Percentiles rank a stretch among this genome's conserved stretches.
These are phyloP conservation scores for Candida tropicalis DNA, from an alignment of 1,139 yeast genomes.

Conservation along the genomic window DNA sequence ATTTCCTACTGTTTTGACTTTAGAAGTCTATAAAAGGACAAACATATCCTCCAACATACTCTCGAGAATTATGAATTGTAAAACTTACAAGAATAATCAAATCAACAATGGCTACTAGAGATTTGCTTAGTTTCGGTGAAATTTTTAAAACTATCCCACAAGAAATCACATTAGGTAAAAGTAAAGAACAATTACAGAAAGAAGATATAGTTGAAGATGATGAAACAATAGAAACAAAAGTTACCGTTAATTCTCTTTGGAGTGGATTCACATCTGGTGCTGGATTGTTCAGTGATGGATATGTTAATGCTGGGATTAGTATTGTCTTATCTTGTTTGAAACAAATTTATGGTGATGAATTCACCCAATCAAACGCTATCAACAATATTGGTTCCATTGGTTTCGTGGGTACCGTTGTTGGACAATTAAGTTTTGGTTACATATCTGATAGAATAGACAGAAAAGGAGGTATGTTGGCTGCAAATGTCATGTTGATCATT, in stretches of 20 bases:
- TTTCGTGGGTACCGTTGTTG: constrained; percentile 86
- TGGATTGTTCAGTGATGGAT: constrained; percentile 88
- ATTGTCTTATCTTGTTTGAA: constrained; percentile 71
- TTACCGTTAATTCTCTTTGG: constrained; percentile 46
- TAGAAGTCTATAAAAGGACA: no score
- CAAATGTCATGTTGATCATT: constrained; percentile 69
- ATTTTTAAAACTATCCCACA: constrained; percentile 18
- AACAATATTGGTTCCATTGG: constrained; percentile 82
- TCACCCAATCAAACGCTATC: constrained; percentile 64
- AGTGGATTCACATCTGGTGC: constrained; percentile 88
- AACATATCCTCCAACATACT: no score
- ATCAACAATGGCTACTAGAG: constrained; percentile 43
- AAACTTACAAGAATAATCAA: no score
- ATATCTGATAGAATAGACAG: constrained; percentile 78
- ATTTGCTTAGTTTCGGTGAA: constrained; percentile 51
- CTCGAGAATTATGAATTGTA: no score
- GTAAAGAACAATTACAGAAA: constrained; percentile 25
- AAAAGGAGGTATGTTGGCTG: constrained; percentile 75
- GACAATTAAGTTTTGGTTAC: constrained; percentile 78
- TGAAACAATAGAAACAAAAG: constrained; percentile 18
- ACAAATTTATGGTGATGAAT: constrained; percentile 64
- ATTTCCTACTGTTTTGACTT: no score
- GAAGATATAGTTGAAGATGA: constrained; percentile 24
- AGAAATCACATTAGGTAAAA: constrained; percentile 27
- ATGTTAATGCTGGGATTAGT: constrained; percentile 80